Percentiles rank a stretch among this genome's conserved stretches.
Conservation (phyloP, 208 protist genomes). For the Trypanosoma theileri region DNA sequence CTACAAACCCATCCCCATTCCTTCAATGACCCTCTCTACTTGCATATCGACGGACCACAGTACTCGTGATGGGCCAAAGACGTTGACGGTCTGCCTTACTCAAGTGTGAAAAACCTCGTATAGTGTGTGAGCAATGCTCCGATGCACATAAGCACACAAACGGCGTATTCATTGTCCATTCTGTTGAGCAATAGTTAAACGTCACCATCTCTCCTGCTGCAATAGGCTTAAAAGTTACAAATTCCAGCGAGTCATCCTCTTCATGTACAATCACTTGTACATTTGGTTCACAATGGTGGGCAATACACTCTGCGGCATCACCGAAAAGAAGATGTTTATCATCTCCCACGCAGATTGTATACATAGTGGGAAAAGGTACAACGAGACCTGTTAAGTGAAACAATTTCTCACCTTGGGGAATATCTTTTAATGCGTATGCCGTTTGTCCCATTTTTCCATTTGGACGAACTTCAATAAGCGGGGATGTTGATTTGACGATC, state of each 20-base stretch:
- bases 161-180: slow-evolving; percentile 85
- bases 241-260: slow-evolving; percentile 59
- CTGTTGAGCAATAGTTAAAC: slow-evolving; percentile 89
- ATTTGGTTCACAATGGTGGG: slow-evolving; percentile 89
- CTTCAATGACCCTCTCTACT: slow-evolving; percentile 3
- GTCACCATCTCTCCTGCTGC: slow-evolving; percentile 72
- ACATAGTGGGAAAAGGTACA: slow-evolving; percentile 87
- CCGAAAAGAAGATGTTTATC: slow-evolving; percentile 80
- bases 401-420: slow-evolving; percentile 43
- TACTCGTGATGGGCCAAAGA: slow-evolving; percentile 72
- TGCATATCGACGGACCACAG: slow-evolving; percentile 44
- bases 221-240: slow-evolving; percentile 65
- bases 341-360: slow-evolving; percentile 83
- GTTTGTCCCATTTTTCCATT: slow-evolving; percentile 87
- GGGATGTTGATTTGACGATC: slow-evolving; percentile 62
- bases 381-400: slow-evolving; percentile 75
- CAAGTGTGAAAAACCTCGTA: slow-evolving; percentile 74
- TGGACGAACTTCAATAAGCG: slow-evolving; percentile 51
- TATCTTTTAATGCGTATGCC: slow-evolving; percentile 58
- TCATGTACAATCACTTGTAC: slow-evolving; percentile 57
- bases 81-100: slow-evolving; percentile 61
- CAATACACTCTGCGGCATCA: slow-evolving; percentile 85
- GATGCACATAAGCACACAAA: slow-evolving; percentile 87
- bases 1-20: background rate
- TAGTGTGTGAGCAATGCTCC: slow-evolving; percentile 45